These are phyloP conservation scores for Hysterium pulicare DNA, from an alignment of 2,329 filamentous ascomycete genomes.

Conservation along the genomic window DNA sequence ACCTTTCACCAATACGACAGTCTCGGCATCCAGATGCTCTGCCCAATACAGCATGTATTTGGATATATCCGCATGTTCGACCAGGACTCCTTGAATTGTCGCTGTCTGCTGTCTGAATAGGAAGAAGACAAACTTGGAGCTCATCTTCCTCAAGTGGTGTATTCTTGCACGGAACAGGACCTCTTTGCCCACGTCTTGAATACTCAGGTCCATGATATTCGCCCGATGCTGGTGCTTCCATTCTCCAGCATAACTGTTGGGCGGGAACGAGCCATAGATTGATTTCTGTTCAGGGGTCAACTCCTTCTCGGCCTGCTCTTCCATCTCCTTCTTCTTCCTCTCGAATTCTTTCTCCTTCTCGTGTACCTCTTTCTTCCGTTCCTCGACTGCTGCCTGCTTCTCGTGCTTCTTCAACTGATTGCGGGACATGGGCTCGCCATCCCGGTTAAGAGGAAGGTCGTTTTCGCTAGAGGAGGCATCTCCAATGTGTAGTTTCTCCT, in stretches of 20 bases:
- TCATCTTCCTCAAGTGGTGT: constrained; percentile 77
- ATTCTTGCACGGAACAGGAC: constrained; percentile 69
- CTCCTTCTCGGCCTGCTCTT: constrained; percentile 47
- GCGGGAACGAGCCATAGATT: constrained; percentile 56
- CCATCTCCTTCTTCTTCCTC: constrained; percentile 48
- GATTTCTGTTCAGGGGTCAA: constrained; percentile 58
- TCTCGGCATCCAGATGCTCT: constrained; percentile 75
- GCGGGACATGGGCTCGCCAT: constrained; percentile 49
- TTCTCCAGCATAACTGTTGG: constrained; percentile 57
- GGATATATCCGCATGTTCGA: constrained; percentile 60
- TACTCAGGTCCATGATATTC: constrained; percentile 51
- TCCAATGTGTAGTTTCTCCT: constrained; percentile 39
- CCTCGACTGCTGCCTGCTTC: constrained; percentile 43
- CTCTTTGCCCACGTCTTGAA: constrained; percentile 54
- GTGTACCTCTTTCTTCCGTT: constrained; percentile 41
- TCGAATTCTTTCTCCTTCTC: constrained; percentile 45
- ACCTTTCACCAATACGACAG: constrained; percentile 73
- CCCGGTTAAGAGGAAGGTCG: constrained; percentile 44
- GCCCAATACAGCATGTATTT: constrained; percentile 82
- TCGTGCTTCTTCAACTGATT: constrained; percentile 51
- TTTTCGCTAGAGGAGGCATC: constrained; percentile 31
- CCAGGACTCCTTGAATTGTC: constrained; percentile 80
- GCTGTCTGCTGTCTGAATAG: constrained; percentile 79
- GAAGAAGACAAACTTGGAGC: constrained; percentile 77
- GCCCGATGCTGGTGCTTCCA: constrained; percentile 47